Conservation (phyloP, 805 yeast species). For the Henningerozyma blattae region DNA sequence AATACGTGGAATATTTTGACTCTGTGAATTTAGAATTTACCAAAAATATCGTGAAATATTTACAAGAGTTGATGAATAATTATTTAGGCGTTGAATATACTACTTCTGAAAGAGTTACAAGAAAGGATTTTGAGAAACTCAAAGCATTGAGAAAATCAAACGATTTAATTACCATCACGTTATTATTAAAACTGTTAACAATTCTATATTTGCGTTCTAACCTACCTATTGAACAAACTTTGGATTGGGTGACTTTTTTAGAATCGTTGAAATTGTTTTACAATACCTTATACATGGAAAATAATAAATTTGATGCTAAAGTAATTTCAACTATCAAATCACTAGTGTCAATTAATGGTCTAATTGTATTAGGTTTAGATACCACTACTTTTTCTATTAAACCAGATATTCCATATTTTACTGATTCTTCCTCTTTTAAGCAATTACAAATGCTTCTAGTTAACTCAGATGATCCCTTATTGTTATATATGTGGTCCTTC, state of each 20-base stretch:
- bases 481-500: constrained; percentile 58
- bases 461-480: constrained; percentile 29
- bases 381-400: constrained; percentile 33
- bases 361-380: constrained; percentile 47
- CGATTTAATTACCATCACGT: constrained; percentile 26
- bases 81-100: neutral
- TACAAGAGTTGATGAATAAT: neutral
- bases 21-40: constrained; percentile 4
- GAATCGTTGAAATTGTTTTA: constrained; percentile 15
- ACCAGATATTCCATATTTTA: constrained; percentile 28
- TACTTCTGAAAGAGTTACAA: neutral
- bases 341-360: constrained; percentile 35
- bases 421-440: constrained; percentile 28
- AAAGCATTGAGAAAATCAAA: constrained; percentile 14
- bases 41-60: neutral
- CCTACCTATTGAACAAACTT: constrained; percentile 23
- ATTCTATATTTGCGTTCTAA: constrained; percentile 29
- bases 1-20: constrained; percentile 10
- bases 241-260: constrained; percentile 47
- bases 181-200: constrained; percentile 28
- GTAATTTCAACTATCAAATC: constrained; percentile 27
- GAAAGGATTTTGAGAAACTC: constrained; percentile 3
- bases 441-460: constrained; percentile 30
- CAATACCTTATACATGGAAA: constrained; percentile 3
- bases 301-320: constrained; percentile 2